These are phyloP conservation scores for Auricularia sp. DNA, from an alignment of 768 basidiomycete genomes.

Conservation along the genomic window DNA sequence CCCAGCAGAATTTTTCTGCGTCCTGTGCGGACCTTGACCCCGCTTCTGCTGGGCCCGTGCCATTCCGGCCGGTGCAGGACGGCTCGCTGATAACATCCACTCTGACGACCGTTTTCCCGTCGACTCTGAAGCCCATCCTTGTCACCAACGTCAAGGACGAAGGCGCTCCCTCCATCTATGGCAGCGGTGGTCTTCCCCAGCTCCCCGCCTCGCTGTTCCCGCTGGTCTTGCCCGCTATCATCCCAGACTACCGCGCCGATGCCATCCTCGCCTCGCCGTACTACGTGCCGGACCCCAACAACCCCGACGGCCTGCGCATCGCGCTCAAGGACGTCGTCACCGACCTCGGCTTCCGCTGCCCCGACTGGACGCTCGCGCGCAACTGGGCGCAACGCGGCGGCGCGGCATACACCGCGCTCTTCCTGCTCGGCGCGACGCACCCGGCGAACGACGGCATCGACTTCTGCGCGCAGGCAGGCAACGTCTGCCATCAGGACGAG, in stretches of 20 bases:
- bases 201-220: neutral
- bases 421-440: conserved; percentile 59
- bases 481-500: conserved; percentile 53
- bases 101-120: conserved; percentile 55
- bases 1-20: conserved; percentile 37
- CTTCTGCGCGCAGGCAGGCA: conserved; percentile 46
- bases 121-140: conserved; percentile 48
- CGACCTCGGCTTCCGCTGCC: conserved; percentile 61
- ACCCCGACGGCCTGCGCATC: conserved; percentile 30
- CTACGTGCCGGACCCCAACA: conserved; percentile 32
- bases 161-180: conserved; percentile 49
- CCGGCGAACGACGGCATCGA: conserved; percentile 48
- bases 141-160: conserved; percentile 67
- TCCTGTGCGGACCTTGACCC: conserved; percentile 38
- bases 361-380: conserved; percentile 61
- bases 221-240: conserved; percentile 24
- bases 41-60: conserved; percentile 39
- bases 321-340: conserved; percentile 51
- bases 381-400: conserved; percentile 59
- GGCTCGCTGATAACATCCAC: conserved; percentile 59
- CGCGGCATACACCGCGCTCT: conserved; percentile 50
- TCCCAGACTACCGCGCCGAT: conserved; percentile 30
- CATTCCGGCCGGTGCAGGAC: conserved; percentile 60
- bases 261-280: conserved; percentile 35
- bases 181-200: neutral